These are phyloP conservation scores for Amanita rimosa DNA, from an alignment of 768 basidiomycete genomes.

Conservation along the genomic window DNA sequence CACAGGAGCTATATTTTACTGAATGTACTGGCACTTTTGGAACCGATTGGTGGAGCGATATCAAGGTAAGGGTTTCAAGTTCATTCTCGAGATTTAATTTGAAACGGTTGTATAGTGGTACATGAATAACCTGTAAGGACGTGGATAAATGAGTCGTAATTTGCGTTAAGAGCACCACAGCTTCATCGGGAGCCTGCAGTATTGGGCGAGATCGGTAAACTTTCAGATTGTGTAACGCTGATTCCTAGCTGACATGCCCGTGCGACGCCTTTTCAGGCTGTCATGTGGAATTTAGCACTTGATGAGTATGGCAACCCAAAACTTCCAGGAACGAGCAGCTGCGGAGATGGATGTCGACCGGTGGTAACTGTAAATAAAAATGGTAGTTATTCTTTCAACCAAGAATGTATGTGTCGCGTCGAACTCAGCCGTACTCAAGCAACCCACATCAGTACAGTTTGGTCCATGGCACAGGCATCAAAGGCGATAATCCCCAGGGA, in stretches of 20 bases:
- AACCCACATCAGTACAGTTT: constrained; percentile 29
- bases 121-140: constrained; percentile 46
- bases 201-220: constrained; percentile 4
- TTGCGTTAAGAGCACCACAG: neutral
- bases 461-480: constrained; percentile 64
- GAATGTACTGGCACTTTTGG: constrained; percentile 61
- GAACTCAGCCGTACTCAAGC: neutral
- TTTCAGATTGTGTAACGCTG: neutral
- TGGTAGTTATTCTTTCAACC: constrained; percentile 54
- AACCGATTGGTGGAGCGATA: constrained; percentile 71
- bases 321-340: constrained; percentile 53
- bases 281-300: too few species aligned
- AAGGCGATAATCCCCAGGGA: constrained; percentile 67
- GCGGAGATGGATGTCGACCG: constrained; percentile 53
- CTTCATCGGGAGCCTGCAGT: constrained; percentile 6
- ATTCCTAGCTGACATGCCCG: too few species aligned
- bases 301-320: constrained; percentile 49
- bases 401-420: constrained; percentile 21
- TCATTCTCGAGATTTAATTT: neutral
- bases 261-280: too few species aligned
- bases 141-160: neutral
- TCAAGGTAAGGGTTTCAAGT: constrained; percentile 38
- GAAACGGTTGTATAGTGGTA: constrained; percentile 40
- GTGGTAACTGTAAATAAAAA: constrained; percentile 57
- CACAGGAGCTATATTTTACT: constrained; percentile 36